Percentiles rank a stretch among this genome's conserved stretches.
phyloP scores from a whole-genome alignment of 2,329 filamentous ascomycete genomes.

The Scedosporium boydii region DNA sequence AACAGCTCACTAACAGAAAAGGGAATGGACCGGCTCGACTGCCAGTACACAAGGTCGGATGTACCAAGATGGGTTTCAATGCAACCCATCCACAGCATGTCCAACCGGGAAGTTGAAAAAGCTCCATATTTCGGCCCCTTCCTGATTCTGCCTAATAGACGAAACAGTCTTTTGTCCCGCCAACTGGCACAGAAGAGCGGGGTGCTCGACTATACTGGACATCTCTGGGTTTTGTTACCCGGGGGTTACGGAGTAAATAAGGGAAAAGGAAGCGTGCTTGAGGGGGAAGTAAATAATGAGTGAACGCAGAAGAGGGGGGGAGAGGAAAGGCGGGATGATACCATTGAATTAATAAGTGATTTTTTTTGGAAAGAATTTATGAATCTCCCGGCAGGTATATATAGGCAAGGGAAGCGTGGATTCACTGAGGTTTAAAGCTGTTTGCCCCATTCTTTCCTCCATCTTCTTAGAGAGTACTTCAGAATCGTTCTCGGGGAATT shows the following conservation, averaged over 20 bases:
- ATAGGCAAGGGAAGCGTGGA: no score
- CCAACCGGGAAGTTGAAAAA: no score
- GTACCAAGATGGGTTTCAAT: no score
- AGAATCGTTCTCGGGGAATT: no score
- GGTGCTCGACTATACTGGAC: not conserved
- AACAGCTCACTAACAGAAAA: no score
- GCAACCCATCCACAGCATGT: no score
- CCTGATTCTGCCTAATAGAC: not conserved
- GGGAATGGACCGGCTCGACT: no score
- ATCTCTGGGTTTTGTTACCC: not conserved
- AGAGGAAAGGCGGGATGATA: not conserved
- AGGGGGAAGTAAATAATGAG: not conserved
- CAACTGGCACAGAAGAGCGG: not conserved
- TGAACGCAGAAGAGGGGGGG: not conserved
- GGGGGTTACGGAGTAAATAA: not conserved
- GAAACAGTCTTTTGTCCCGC: not conserved
- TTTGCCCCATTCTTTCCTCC: no score
- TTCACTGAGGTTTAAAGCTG: no score
- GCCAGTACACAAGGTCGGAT: no score
- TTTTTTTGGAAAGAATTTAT: not conserved
- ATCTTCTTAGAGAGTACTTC: no score
- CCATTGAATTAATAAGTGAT: not conserved
- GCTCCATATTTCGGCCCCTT: not conserved
- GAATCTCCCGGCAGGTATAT: not conserved
- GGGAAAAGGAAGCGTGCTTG: not conserved